Conservation (phyloP, 345 rosid species). For the Fremontodendron californicum region DNA sequence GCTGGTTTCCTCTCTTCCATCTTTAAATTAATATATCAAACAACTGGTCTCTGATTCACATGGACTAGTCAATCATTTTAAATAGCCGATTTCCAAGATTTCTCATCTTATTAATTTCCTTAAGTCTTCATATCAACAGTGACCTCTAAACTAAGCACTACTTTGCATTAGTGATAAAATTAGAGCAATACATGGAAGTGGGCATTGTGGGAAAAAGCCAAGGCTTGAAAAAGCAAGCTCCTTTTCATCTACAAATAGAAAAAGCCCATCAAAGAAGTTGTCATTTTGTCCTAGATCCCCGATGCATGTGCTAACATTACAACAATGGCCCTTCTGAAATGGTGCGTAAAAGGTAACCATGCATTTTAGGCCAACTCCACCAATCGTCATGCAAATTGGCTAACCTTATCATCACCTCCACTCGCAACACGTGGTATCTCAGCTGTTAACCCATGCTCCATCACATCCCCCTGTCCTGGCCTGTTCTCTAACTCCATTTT, state of each 20-base stretch:
- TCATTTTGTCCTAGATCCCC: constrained; percentile 37
- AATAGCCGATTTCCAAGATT: not conserved
- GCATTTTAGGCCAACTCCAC: constrained; percentile 16
- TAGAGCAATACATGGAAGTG: too few relatives aligned
- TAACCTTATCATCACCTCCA: constrained; percentile 17
- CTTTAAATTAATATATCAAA: not conserved
- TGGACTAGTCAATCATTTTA: not conserved
- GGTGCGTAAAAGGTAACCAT: constrained; percentile 20
- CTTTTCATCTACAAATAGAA: constrained; percentile 18
- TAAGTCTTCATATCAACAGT: not conserved
- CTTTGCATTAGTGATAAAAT: too few relatives aligned
- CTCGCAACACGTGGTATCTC: constrained; percentile 5
- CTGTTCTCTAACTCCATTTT: not conserved
- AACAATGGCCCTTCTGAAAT: constrained; percentile 12
- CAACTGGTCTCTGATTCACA: not conserved
- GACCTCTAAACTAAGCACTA: not conserved
- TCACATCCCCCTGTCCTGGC: not conserved
- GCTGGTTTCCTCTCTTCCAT: constrained; percentile 5
- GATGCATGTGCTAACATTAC: constrained; percentile 25
- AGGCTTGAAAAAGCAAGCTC: not conserved
- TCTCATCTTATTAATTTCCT: not conserved
- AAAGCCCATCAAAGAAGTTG: constrained; percentile 21
- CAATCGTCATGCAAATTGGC: constrained; percentile 5
- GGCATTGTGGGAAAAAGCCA: constrained; percentile 1
- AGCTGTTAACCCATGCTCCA: not conserved